Conservation (phyloP, 352 stramenopile genomes). For the Phytophthora hybrid region DNA sequence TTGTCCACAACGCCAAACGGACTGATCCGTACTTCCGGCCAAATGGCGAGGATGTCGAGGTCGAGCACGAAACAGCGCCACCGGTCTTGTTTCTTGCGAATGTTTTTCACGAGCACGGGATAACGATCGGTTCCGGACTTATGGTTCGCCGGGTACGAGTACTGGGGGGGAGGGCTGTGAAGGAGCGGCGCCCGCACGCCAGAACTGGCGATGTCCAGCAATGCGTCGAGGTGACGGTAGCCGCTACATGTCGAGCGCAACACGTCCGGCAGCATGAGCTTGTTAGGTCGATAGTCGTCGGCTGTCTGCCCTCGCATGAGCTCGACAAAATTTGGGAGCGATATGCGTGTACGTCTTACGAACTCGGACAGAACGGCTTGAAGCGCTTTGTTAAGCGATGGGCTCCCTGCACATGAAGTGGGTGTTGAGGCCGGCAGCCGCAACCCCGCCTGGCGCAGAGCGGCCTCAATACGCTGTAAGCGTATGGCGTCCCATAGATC, state of each 20-base stretch:
- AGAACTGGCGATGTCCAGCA: not conserved
- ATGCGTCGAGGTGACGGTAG: conserved; percentile 7
- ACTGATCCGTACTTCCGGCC: conserved; percentile 14
- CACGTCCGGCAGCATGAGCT: not conserved
- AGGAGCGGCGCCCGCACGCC: not conserved
- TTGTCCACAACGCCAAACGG: conserved; percentile 39
- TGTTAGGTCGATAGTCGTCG: conserved; percentile 19
- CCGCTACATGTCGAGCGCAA: not conserved
- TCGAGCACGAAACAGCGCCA: conserved; percentile 16
- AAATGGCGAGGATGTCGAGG: conserved; percentile 14
- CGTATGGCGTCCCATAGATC: not conserved
- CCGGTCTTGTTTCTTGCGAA: conserved; percentile 20
- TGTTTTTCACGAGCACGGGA: conserved; percentile 18
- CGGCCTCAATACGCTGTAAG: not conserved
- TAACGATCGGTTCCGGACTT: conserved; percentile 9
- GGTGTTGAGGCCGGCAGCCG: not conserved
- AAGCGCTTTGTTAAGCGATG: conserved; percentile 17
- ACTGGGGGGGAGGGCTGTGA: not conserved
- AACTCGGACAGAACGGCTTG: conserved; percentile 23
- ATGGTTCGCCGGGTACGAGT: conserved; percentile 11
- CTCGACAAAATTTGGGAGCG: conserved; percentile 13
- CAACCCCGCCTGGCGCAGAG: not conserved
- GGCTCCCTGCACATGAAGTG: not conserved
- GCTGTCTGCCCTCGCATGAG: conserved; percentile 17
- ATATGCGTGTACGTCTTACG: not conserved